Evolutionary conservation across 2,329 filamentous ascomycete genomes (phyloP), one percentile per base, ranked within the genome.

Genomic region (Chalara sp.): DNA sequence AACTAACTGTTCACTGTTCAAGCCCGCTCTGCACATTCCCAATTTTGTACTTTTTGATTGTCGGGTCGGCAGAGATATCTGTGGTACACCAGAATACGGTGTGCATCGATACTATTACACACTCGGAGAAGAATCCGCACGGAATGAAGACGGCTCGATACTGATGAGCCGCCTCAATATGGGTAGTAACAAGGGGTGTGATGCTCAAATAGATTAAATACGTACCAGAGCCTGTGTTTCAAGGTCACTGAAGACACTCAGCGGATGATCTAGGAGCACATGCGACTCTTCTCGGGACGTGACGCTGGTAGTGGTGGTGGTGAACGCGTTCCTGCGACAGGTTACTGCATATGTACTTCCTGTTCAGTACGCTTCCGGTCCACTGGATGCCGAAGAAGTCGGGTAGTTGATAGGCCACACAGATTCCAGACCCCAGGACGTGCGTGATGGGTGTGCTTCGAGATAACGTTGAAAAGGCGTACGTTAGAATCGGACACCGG

Each of bases 301-400:
- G 3, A 21, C 21, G 21, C 21, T 21, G 21, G 21, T 21, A 21
- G 21, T 21, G 21, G 58, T 59, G 58, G 58, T 61, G 51, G 42
- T 52, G 40, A 48, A 46, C 52, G 56, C 48, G 58, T 57, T 58
- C 52, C 58, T 61, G 56, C 53, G 51, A 57, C 49, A 39, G 51
- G 35, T 51, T 51, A 58, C 54, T 63, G 61, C 62, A 63, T 61
- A 56, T 56, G 55, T 57, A 57, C 46, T 55, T 51, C 54, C 58
- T 50, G 52, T 56, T 46, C 50, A 53, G 44, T 48, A 52, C 52
- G 29, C 46, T 60, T 57, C 53, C 54, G 54, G 59, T 44, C 55
- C 21, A 21, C 46, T 53, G 46, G 48, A 49, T 63, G 49, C 60
- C 62, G 59, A 58, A 49, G 51, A 51, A 48, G 58, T 63, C 60